A percentile compares a stretch with the other conserved stretches of the same genome.
Conservation (phyloP, 805 yeast species). For the Candida quercuum region DNA sequence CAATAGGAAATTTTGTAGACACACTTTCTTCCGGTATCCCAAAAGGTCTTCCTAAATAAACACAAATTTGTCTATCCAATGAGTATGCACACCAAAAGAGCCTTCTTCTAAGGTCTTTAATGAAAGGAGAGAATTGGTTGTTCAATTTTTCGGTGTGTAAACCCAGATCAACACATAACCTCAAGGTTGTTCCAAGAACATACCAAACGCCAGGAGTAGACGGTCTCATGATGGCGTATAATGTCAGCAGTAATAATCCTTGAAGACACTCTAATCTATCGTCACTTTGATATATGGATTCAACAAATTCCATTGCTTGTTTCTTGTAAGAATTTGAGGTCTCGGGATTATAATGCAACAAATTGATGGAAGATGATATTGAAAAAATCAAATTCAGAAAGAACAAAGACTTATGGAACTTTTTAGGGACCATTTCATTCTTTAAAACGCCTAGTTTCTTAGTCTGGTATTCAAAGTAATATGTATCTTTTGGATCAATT, state of each 20-base stretch:
- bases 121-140: conserved; percentile 42
- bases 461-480: conserved; percentile 40
- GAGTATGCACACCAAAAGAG: conserved; percentile 89
- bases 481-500: conserved; percentile 31
- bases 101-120: conserved; percentile 65
- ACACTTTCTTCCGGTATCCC: conserved; percentile 83
- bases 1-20: conserved; percentile 65
- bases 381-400: conserved; percentile 78
- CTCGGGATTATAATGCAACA: conserved; percentile 57
- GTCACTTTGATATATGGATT: conserved; percentile 47
- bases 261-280: conserved; percentile 71
- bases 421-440: conserved; percentile 39
- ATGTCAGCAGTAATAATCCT: conserved; percentile 60
- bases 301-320: conserved; percentile 57
- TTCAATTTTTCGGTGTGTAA: conserved; percentile 61
- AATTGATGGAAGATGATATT: conserved; percentile 70
- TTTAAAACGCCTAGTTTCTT: conserved; percentile 5
- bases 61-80: conserved; percentile 79
- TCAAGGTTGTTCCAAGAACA: conserved; percentile 70
- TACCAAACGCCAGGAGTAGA: conserved; percentile 93
- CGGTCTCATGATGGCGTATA: conserved; percentile 83
- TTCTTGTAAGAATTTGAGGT: conserved; percentile 66
- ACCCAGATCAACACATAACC: conserved; percentile 81
- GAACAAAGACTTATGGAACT: conserved; percentile 51
- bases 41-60: conserved; percentile 82